A percentile compares a stretch with the other conserved stretches of the same genome.
Evolutionary conservation across 345 rosid species (phyloP).

Genomic region (Balakata baccata): DNA sequence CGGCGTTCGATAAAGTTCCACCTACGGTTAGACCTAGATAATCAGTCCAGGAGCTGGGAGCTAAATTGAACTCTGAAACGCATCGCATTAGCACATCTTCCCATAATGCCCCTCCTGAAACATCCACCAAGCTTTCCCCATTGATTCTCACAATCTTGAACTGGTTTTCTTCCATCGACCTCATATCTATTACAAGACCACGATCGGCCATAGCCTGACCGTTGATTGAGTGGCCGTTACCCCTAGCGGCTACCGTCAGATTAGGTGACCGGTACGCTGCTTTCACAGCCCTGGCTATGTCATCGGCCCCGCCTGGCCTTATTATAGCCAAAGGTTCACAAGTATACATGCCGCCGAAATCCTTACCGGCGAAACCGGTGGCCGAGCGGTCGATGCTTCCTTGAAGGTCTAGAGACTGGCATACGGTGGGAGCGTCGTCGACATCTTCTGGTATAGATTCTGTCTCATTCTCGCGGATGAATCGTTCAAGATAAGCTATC

Average conservation of each 20-base stretch:
- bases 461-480: constrained; percentile 65
- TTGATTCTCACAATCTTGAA: constrained; percentile 29
- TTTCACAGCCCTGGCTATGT: constrained; percentile 52
- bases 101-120: constrained; percentile 97
- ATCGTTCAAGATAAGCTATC: constrained; percentile 73
- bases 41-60: constrained; percentile 96
- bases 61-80: constrained; percentile 47
- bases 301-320: constrained; percentile 58
- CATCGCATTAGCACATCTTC: constrained; percentile 69
- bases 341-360: constrained; percentile 79
- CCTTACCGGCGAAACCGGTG: constrained; percentile 45
- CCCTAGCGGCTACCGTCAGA: constrained; percentile 90
- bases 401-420: constrained; percentile 52
- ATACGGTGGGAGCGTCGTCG: constrained; percentile 39
- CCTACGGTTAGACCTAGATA: constrained; percentile 83
- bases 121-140: constrained; percentile 44
- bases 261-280: constrained; percentile 46
- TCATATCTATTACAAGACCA: constrained; percentile 84
- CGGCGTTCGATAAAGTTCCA: constrained; percentile 92
- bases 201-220: constrained; percentile 91
- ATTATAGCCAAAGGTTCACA: constrained; percentile 57
- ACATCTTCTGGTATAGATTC: constrained; percentile 43
- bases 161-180: constrained; percentile 46
- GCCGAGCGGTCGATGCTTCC: constrained; percentile 46
- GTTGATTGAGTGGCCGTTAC: constrained; percentile 95